A percentile compares a stretch with the other conserved stretches of the same genome.
phyloP scores from a whole-genome alignment of 441 rosid genomes.

The Jatropha multifida region DNA sequence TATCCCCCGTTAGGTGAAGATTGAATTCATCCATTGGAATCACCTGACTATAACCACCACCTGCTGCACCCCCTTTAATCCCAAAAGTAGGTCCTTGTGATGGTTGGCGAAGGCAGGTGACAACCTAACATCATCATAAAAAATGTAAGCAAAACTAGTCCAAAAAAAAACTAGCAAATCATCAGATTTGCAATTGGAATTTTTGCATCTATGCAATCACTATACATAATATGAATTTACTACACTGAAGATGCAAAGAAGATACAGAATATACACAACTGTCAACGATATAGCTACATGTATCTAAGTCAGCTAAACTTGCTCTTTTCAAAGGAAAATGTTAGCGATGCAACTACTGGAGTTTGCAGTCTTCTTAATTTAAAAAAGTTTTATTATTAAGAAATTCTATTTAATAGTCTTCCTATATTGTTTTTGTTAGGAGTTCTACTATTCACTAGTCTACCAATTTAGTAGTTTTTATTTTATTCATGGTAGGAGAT shows the following conservation, averaged over 20 bases:
- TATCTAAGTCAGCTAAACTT: background rate
- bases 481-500: too few species aligned
- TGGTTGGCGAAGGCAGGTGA: slow-evolving; percentile 96
- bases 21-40: slow-evolving; percentile 99
- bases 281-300: background rate
- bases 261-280: background rate
- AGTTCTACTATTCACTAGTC: too few species aligned
- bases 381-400: background rate
- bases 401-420: too few species aligned
- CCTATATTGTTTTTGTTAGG: too few species aligned
- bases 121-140: slow-evolving; percentile 50
- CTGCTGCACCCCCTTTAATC: slow-evolving; percentile 99
- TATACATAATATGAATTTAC: background rate
- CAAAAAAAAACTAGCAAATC: background rate
- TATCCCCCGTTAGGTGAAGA: slow-evolving; percentile 96
- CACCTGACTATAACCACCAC: slow-evolving; percentile 98
- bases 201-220: background rate
- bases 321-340: background rate
- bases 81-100: slow-evolving; percentile 99
- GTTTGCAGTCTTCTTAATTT: too few species aligned
- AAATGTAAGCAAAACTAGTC: background rate
- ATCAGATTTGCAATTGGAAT: background rate
- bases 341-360: too few species aligned
- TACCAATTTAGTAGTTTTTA: too few species aligned
- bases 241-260: background rate